Evolutionary conservation across 441 rosid species (phyloP).

Genomic region (Omphalea diandra): DNA sequence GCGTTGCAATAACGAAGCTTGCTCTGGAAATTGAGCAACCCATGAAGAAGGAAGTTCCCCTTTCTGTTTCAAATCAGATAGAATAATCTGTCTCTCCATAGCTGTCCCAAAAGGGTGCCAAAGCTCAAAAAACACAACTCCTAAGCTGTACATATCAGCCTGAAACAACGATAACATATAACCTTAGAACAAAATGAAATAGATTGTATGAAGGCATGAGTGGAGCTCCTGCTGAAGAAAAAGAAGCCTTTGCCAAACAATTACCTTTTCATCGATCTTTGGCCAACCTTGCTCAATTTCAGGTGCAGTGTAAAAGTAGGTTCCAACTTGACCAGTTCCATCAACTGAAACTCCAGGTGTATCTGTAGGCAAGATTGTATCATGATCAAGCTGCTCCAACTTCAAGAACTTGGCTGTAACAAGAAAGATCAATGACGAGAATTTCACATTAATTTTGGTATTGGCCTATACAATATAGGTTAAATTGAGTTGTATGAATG

Average conservation of each 20-base stretch:
- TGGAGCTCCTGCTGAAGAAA: constrained; percentile 15
- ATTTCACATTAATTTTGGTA: neutral
- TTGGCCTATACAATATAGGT: neutral
- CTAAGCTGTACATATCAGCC: constrained; percentile 99
- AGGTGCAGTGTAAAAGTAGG: constrained; percentile 97
- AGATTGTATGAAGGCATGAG: constrained; percentile 10
- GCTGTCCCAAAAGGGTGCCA: constrained; percentile 98
- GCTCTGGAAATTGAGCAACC: constrained; percentile 88
- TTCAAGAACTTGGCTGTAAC: constrained; percentile 89
- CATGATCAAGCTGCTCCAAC: constrained; percentile 94
- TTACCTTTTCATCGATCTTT: constrained; percentile 97
- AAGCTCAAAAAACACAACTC: constrained; percentile 91
- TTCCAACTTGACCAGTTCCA: constrained; percentile 95
- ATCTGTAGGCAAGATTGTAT: constrained; percentile 55
- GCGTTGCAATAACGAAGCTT: constrained; percentile 67
- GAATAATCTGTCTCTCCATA: constrained; percentile 77
- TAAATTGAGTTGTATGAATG: neutral
- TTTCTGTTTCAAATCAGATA: constrained; percentile 84
- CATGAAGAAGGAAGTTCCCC: constrained; percentile 82
- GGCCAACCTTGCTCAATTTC: constrained; percentile 99
- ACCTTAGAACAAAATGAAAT: neutral
- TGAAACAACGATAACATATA: constrained; percentile 29
- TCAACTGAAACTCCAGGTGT: constrained; percentile 72
- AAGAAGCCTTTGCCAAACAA: constrained; percentile 24
- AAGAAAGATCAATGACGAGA: constrained; percentile 23